Base-by-base conservation (phyloP, 805 yeast species). In the Wickerhamomyces silvicola region DNA sequence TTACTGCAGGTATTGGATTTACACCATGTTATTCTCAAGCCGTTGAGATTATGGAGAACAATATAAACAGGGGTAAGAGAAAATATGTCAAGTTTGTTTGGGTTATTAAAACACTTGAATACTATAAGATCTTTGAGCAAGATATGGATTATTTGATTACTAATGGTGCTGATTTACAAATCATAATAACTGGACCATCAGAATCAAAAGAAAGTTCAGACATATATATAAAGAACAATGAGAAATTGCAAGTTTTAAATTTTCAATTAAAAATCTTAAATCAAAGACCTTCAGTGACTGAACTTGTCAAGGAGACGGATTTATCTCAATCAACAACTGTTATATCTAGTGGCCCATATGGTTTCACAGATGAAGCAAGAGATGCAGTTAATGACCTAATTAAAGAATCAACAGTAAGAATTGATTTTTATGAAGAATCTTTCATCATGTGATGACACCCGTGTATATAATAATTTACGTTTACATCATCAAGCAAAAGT, bases 291-390 rank as follows among this genome's bases (percentile, higher is more conserved):
- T 17, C 24, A 11, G 28, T 38, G 2, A n/a, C 31, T 1, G 27
- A 24, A 2, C 27, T 46, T 18, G 41, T 48, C 6, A 29, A 37
- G 16, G 22, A 22, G 12, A 41, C 34, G 6, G 44, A 43, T 15
- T 45, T 61, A n/a, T 33, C 4, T 66, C 72, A 7, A 54, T 78
- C 26, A 40, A 67, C 36, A 63, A 70, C 3, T 57, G 48, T 80
- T 29, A 56, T 78, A 11, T 60, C 73, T n/a, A 78, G 86, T 59
- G 87, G 87, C 4, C 83, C 80, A 26, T 63, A 69, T 8, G 24
- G 57, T 3, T 68, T 78, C 62, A 76, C 67, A 38, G 87, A 78
- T 46, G 68, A 60, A 8, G 36, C 77, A 13, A 66, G 88, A 48
- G 48, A 57, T 24, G 51, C 67, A 4, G 71, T 79, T 6, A 59